These are phyloP conservation scores for Quercus ilex DNA, from an alignment of 306 rosid genomes.

Conservation along the genomic window DNA sequence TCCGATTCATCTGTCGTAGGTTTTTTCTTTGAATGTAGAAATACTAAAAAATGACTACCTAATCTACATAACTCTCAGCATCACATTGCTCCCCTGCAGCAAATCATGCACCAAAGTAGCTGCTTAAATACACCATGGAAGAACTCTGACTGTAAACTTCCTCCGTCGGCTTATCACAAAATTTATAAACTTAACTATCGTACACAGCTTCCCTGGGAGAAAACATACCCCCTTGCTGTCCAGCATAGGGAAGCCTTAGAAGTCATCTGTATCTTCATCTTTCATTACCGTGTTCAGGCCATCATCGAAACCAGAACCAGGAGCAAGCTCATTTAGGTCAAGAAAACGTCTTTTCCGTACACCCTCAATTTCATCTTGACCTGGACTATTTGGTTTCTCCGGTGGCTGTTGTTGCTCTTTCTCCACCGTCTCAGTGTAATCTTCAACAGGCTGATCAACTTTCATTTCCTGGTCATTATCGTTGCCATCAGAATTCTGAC, in stretches of 20 bases:
- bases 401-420: constrained; percentile 56
- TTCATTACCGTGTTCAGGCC: constrained; percentile 63
- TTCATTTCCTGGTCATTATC: constrained; percentile 60
- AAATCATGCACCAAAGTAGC: constrained; percentile 53
- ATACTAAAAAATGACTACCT: constrained; percentile 83
- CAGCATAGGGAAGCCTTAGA: constrained; percentile 49
- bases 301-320: constrained; percentile 87
- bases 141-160: constrained; percentile 53
- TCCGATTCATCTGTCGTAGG: constrained; percentile 57
- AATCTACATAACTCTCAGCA: constrained; percentile 74
- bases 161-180: constrained; percentile 65
- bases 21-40: constrained; percentile 51
- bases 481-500: constrained; percentile 68
- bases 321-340: constrained; percentile 94
- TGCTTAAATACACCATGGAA: constrained; percentile 62
- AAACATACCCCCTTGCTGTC: constrained; percentile 29
- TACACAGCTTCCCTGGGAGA: constrained; percentile 56
- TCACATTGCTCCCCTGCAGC: constrained; percentile 63
- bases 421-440: constrained; percentile 41
- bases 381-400: constrained; percentile 65
- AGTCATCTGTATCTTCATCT: constrained; percentile 67
- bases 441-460: constrained; percentile 50
- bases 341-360: constrained; percentile 72
- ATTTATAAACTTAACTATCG: constrained; percentile 65
- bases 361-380: constrained; percentile 70